Evolutionary conservation across 1,139 yeast genomes (phyloP).

Genomic region (Yamadazyma mexicana): DNA sequence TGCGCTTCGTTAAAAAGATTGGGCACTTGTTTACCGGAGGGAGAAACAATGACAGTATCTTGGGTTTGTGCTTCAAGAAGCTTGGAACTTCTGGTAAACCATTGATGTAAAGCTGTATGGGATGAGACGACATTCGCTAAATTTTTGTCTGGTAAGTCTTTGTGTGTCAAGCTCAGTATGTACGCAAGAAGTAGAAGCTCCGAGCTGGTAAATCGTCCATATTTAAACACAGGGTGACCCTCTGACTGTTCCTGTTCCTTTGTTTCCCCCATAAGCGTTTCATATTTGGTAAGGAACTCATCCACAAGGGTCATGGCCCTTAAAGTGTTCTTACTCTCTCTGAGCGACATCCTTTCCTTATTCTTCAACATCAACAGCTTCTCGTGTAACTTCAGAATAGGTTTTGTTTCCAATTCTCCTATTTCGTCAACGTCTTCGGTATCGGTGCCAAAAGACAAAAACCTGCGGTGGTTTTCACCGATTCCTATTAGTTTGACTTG

Average conservation of each 20-base stretch:
- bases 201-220: constrained; percentile 4
- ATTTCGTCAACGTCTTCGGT: constrained; percentile 9
- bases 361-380: constrained; percentile 44
- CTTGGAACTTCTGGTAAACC: constrained; percentile 1
- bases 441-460: constrained; percentile 26
- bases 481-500: constrained; percentile 44
- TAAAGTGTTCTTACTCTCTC: constrained; percentile 53
- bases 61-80: neutral
- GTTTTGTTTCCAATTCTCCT: constrained; percentile 28
- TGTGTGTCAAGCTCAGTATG: constrained; percentile 32
- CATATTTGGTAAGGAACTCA: constrained; percentile 28
- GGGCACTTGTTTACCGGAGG: constrained; percentile 34
- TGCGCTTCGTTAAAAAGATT: constrained; percentile 36
- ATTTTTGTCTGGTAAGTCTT: constrained; percentile 46
- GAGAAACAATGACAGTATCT: constrained; percentile 9
- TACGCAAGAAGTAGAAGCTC: constrained; percentile 29
- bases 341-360: constrained; percentile 39
- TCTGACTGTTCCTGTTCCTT: neutral
- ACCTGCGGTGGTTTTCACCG: constrained; percentile 26
- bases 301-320: constrained; percentile 47
- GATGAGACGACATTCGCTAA: constrained; percentile 17
- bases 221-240: neutral
- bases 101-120: constrained; percentile 5
- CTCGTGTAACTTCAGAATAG: constrained; percentile 54
- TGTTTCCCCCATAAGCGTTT: constrained; percentile 13